phyloP scores from a whole-genome alignment of 495 filamentous ascomycete species.

The Cercophora scortea region DNA sequence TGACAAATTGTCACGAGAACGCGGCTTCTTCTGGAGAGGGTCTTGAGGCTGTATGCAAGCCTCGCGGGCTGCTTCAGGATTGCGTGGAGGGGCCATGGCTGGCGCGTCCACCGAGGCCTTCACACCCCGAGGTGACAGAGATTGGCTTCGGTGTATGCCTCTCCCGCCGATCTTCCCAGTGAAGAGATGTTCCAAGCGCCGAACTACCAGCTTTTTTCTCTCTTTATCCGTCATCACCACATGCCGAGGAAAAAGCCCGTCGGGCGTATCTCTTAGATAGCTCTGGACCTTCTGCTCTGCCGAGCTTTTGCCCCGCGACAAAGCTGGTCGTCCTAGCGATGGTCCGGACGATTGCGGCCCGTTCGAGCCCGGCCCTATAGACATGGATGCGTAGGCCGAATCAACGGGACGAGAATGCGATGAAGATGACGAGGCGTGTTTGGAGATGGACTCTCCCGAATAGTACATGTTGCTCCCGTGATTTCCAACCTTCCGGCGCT shows the following conservation, averaged over 20 bases:
- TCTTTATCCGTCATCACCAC: constrained; percentile 52
- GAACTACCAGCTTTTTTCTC: constrained; percentile 65
- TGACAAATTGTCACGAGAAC: constrained; percentile 26
- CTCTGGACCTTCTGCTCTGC: constrained; percentile 47
- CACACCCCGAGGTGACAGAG: constrained; percentile 12
- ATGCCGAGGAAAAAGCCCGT: constrained; percentile 46
- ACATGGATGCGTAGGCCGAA: constrained; percentile 70
- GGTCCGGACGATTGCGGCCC: constrained; percentile 25
- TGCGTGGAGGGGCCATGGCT: constrained; percentile 4
- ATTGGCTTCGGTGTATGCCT: constrained; percentile 4
- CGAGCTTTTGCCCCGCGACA: constrained; percentile 12
- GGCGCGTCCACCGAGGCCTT: background rate
- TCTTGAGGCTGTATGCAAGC: constrained; percentile 28
- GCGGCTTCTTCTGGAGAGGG: constrained; percentile 19
- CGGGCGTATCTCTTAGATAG: constrained; percentile 55
- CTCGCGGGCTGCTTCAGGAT: constrained; percentile 26
- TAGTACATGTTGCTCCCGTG: constrained; percentile 25
- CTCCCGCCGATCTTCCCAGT: constrained; percentile 53
- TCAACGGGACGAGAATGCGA: constrained; percentile 52
- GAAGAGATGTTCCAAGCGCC: constrained; percentile 67
- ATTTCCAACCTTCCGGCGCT: constrained; percentile 20
- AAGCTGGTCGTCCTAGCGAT: constrained; percentile 16
- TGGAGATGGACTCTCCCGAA: constrained; percentile 24
- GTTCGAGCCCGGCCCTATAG: constrained; percentile 35
- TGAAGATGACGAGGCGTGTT: constrained; percentile 41